Conservation (phyloP, 352 stramenopile genomes). For the Pythium phragmitis region DNA sequence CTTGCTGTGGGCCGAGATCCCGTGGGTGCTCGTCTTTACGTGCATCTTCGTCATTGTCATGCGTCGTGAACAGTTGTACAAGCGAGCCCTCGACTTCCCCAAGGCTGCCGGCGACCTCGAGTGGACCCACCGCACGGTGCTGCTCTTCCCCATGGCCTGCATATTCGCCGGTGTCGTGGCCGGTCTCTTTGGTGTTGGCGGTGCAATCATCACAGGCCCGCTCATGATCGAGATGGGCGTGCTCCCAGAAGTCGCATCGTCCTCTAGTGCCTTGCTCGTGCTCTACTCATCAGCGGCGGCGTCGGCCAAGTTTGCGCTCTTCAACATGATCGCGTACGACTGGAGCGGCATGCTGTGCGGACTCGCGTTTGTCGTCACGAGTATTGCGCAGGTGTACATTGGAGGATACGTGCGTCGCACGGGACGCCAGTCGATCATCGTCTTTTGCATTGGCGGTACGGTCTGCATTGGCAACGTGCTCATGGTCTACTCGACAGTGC, state of each 20-base stretch:
- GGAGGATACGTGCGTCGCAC: constrained; percentile 50
- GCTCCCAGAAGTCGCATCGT: constrained; percentile 46
- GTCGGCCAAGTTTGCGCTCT: constrained; percentile 53
- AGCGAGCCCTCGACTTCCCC: constrained; percentile 39
- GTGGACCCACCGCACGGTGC: constrained; percentile 42
- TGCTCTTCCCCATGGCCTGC: constrained; percentile 40
- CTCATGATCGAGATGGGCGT: constrained; percentile 67
- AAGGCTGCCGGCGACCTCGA: constrained; percentile 43
- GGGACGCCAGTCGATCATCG: constrained; percentile 49
- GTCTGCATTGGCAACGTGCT: constrained; percentile 42
- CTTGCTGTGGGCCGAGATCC: constrained; percentile 43
- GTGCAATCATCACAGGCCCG: constrained; percentile 54
- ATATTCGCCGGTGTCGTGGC: constrained; percentile 44
- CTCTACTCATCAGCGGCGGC: constrained; percentile 50
- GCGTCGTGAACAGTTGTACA: constrained; percentile 37
- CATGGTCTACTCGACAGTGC: constrained; percentile 55
- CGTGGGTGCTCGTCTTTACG: constrained; percentile 53
- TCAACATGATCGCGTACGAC: constrained; percentile 51
- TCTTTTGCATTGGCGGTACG: constrained; percentile 49
- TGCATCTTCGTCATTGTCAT: constrained; percentile 33
- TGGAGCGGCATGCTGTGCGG: constrained; percentile 40
- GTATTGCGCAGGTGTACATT: constrained; percentile 49
- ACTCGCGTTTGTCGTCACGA: constrained; percentile 50
- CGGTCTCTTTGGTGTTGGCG: constrained; percentile 56
- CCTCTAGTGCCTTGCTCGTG: constrained; percentile 49